These are phyloP conservation scores for Filosporella fistucella DNA, from an alignment of 495 filamentous ascomycete species.

Conservation along the genomic window DNA sequence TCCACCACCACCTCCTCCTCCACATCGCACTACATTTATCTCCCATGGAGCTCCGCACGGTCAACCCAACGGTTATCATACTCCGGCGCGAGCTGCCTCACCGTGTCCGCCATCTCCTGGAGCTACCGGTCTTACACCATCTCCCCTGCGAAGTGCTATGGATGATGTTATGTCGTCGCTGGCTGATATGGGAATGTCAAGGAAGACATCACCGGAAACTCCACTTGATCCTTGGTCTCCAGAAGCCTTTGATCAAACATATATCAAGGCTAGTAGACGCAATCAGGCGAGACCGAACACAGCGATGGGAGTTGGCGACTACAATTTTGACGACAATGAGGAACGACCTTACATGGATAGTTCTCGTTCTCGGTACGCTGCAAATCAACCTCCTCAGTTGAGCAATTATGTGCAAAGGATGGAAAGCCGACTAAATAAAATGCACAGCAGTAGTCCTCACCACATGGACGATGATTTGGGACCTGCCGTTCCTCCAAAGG, in stretches of 20 bases:
- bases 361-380: constrained; percentile 9
- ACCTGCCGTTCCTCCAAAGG: constrained; percentile 60
- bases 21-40: constrained; percentile 39
- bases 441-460: constrained; percentile 57
- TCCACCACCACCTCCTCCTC: constrained; percentile 47
- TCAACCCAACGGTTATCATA: constrained; percentile 31
- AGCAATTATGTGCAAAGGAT: constrained; percentile 85
- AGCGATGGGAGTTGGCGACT: constrained; percentile 60
- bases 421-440: constrained; percentile 71
- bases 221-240: constrained; percentile 84
- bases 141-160: constrained; percentile 90
- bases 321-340: constrained; percentile 43
- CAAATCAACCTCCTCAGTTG: constrained; percentile 60
- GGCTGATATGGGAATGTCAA: constrained; percentile 74
- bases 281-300: constrained; percentile 56
- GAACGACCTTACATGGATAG: constrained; percentile 32
- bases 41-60: neutral
- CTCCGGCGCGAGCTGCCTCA: constrained; percentile 42
- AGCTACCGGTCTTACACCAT: constrained; percentile 71
- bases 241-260: constrained; percentile 73
- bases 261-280: constrained; percentile 28
- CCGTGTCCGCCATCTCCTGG: constrained; percentile 61
- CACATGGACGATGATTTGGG: constrained; percentile 39
- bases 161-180: constrained; percentile 97
- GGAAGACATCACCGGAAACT: constrained; percentile 45